Percentiles rank a stretch among this genome's conserved stretches.
phyloP scores from a whole-genome alignment of 202 grass and related monocot genomes.

The Panicum hallii region DNA sequence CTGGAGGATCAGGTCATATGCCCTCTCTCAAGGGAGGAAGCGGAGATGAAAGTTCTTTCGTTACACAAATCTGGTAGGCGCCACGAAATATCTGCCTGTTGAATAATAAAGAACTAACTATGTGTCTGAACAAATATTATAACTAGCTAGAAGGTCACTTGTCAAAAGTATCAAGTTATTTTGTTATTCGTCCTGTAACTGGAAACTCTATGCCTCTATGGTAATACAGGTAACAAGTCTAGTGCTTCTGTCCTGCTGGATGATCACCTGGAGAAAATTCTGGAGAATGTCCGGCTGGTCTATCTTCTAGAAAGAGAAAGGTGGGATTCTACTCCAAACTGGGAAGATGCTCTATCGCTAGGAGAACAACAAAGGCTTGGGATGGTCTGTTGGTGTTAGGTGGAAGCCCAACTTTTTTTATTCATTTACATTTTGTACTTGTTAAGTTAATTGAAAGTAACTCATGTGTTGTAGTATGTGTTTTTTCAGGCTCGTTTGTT shows the following conservation, averaged over 20 bases:
- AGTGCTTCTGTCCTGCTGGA: conserved; percentile 63
- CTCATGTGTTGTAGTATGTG: too few relatives aligned
- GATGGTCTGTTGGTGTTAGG: too few relatives aligned
- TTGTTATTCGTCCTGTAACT: conserved; percentile 33
- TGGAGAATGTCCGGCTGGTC: conserved; percentile 79
- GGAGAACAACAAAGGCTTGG: conserved; percentile 54
- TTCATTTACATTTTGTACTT: too few relatives aligned
- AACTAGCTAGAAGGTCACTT: neutral
- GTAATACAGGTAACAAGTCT: conserved; percentile 51
- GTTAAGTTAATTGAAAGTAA: too few relatives aligned
- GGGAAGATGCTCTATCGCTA: conserved; percentile 91
- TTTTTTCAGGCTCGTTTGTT: too few relatives aligned
- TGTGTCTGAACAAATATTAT: neutral
- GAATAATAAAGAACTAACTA: neutral
- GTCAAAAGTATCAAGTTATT: neutral
- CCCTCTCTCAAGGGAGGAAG: conserved; percentile 87
- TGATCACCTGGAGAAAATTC: conserved; percentile 82
- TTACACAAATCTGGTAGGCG: conserved; percentile 57
- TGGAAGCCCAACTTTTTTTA: too few relatives aligned
- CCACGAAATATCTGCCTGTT: neutral
- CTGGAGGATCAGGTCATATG: conserved; percentile 95
- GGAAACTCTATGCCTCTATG: neutral
- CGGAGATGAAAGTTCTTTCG: conserved; percentile 63
- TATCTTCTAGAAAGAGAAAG: conserved; percentile 98
- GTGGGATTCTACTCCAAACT: conserved; percentile 91